Base-by-base conservation (phyloP, 139 green algal species). In the Coelastrella sp. region DNA sequence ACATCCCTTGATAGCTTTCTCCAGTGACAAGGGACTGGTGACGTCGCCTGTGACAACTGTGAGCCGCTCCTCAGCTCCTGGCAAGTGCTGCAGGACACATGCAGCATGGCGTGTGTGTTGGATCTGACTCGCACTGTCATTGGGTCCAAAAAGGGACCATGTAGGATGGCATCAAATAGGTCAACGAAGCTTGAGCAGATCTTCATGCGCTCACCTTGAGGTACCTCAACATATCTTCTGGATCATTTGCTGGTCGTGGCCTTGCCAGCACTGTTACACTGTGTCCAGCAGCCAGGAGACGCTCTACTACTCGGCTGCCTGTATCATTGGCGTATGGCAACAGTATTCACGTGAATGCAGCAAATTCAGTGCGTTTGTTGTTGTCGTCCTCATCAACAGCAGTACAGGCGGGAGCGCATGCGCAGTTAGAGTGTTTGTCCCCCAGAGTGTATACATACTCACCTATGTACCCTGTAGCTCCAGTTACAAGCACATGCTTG, bases 401-500 rank as follows among this genome's bases (percentile, higher is more conserved):
- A 53, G 19, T 64, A 64, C 53, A 59, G 38, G 15, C 6, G 21
- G 23, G 23, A 77, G 3, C 5, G 40, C 27, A 37, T 37, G 53
- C 19, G 27, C 5, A 15, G 7, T 57, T 15, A 35, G 23, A 23
- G 43, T 21, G 3, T 19, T 21, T 17, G 38, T 59, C 8, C 38
- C 68, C 21, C 38, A 19, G 23, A 13, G n/a, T 35, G 25, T 13
- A 2, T 40, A 2, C 72, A 63, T 19, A 5, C 50, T 68, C 23
- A 82, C 75, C 75, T 23, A 82, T 82, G 35, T 82, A 82, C 3
- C 75, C 75, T n/a, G 75, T 82, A 34, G 75, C 75, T 40, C 75
- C 75, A 34, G 75, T 82, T 17, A 82, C 75, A 5, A 82, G 7
- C 8, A 82, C 13, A 15, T 23, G 66, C 19, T 38, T 38, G 15